Conservation (phyloP, 78 protist genomes). For the Neovahlkampfia damariscottae region DNA sequence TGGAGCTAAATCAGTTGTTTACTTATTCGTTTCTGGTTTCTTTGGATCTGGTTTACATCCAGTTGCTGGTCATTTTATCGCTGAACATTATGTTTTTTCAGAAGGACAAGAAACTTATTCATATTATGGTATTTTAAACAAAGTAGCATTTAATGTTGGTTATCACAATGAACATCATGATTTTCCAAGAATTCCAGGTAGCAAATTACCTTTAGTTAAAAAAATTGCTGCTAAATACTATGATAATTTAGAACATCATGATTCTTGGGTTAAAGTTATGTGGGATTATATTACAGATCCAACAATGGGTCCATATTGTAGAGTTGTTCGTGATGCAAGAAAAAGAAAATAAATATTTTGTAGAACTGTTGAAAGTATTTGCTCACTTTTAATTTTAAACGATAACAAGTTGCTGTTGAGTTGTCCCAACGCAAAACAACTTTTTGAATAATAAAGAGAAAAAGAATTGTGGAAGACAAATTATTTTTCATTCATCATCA, state of each 20-base stretch:
- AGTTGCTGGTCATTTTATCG: conserved; percentile 72
- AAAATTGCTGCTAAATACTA: conserved; percentile 49
- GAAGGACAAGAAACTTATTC: conserved; percentile 72
- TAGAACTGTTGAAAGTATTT: too few relatives aligned
- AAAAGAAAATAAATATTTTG: too few relatives aligned
- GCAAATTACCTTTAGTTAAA: conserved; percentile 12
- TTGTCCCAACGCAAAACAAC: too few relatives aligned
- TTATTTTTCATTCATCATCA: too few relatives aligned
- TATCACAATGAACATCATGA: conserved; percentile 92
- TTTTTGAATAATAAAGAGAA: too few relatives aligned
- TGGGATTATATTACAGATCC: conserved; percentile 11
- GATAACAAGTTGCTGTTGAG: too few relatives aligned
- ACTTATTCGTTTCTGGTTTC: conserved; percentile 31
- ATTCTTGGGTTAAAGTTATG: conserved; percentile 6
- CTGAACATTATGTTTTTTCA: conserved; percentile 63
- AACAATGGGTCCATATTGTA: too few relatives aligned
- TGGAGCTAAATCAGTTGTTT: conserved; percentile 39
- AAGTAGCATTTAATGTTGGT: conserved; percentile 67
- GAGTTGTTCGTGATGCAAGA: too few relatives aligned
- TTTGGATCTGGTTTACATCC: conserved; percentile 65
- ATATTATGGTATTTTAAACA: conserved; percentile 68
- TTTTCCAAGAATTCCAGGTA: conserved; percentile 64
- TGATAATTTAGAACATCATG: not conserved
- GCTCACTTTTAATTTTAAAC: too few relatives aligned
- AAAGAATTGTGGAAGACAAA: too few relatives aligned